phyloP scores from a whole-genome alignment of 257 asterid genomes.

The Solanum virginianum region DNA sequence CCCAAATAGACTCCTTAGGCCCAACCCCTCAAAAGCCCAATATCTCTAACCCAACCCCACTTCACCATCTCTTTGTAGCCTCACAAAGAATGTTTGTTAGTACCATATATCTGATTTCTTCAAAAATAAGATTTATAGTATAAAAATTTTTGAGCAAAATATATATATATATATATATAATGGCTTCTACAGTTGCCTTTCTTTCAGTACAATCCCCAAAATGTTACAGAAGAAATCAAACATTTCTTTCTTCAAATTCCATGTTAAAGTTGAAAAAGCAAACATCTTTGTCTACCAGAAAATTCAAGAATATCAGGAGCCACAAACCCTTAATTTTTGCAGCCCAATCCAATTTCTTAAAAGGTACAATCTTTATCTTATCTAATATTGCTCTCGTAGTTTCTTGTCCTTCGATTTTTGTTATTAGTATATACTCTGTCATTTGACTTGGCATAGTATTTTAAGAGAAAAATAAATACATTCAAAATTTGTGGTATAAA shows the following conservation, averaged over 20 bases:
- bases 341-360: conserved; percentile 43
- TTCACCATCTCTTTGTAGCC: background rate
- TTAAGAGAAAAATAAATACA: too few species aligned
- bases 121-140: background rate
- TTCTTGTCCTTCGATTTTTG: too few species aligned
- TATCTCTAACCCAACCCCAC: too few species aligned
- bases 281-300: conserved; percentile 10
- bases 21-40: background rate
- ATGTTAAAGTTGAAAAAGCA: conserved; percentile 22
- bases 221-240: background rate
- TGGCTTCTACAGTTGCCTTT: background rate
- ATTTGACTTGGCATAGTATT: too few species aligned
- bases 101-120: background rate
- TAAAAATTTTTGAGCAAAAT: background rate
- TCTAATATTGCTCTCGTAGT: too few species aligned
- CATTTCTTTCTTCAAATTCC: conserved; percentile 11
- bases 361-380: conserved; percentile 22
- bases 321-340: conserved; percentile 27
- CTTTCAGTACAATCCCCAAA: background rate
- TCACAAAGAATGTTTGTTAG: background rate
- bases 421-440: background rate
- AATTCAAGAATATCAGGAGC: conserved; percentile 16
- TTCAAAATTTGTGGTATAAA: too few species aligned
- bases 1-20: background rate
- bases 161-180: background rate